phyloP scores from a whole-genome alignment of 148 eudicot species.

The Fagopyrum homotropicum region DNA sequence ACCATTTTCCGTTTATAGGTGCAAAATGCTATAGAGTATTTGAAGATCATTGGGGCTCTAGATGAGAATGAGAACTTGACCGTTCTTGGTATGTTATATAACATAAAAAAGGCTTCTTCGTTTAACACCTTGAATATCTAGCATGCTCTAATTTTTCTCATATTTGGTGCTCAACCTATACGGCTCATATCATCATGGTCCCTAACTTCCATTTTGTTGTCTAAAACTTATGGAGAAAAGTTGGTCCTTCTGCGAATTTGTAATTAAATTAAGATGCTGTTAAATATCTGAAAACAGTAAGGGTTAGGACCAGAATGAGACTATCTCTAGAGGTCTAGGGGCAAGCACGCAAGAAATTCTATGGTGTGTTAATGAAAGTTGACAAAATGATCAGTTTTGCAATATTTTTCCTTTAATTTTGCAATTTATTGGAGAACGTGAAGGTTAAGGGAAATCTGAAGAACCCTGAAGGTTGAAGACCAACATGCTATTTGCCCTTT shows the following conservation, averaged over 20 bases:
- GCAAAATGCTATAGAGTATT: conserved; percentile 89
- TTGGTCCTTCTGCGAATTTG: background rate
- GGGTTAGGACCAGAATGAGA: background rate
- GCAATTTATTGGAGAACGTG: background rate
- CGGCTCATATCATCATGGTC: background rate
- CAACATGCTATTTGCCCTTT: background rate
- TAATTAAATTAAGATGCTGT: background rate
- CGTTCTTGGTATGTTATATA: conserved; percentile 12
- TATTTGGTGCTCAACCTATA: background rate
- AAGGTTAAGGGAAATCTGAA: background rate
- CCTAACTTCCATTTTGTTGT: background rate
- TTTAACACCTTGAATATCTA: background rate
- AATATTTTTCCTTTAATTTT: background rate
- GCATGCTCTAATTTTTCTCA: background rate
- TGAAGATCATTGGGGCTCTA: conserved; percentile 92
- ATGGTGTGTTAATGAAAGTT: background rate
- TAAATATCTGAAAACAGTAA: background rate
- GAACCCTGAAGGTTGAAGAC: background rate
- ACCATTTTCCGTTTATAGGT: conserved; percentile 41
- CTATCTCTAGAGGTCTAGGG: background rate
- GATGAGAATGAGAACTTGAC: conserved; percentile 84
- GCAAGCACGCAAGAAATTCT: background rate
- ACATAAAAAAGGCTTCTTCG: background rate
- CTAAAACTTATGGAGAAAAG: background rate
- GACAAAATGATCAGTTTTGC: background rate